Conservation (phyloP, 768 basidiomycete genomes). For the Calvatia gigantea region DNA sequence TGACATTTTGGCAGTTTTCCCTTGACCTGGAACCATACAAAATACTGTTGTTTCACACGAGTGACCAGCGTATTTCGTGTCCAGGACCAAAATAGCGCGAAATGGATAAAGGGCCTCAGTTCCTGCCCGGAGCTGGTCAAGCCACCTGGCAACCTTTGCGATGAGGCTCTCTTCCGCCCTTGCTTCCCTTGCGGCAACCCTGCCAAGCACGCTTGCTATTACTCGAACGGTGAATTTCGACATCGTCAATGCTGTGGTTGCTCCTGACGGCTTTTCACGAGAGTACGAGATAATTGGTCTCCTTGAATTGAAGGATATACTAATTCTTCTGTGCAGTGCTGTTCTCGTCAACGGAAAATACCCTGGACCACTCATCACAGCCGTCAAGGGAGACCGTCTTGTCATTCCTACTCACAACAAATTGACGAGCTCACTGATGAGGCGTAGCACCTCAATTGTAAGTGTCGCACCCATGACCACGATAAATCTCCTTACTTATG, state of each 20-base stretch:
- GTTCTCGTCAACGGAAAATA: conserved; percentile 23
- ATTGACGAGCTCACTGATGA: conserved; percentile 35
- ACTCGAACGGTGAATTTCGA: conserved; percentile 19
- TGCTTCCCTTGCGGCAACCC: neutral
- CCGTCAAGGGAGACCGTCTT: conserved; percentile 19
- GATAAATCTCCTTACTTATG: neutral
- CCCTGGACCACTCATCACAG: conserved; percentile 27
- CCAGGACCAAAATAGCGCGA: neutral
- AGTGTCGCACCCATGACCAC: conserved; percentile 7
- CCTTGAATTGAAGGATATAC: neutral
- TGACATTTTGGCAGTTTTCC: too few relatives aligned
- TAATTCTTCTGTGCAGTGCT: neutral
- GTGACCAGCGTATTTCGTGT: neutral
- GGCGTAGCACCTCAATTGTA: conserved; percentile 28
- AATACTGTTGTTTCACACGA: neutral
- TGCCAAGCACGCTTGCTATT: neutral
- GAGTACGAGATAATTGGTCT: conserved; percentile 5
- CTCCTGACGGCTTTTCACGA: conserved; percentile 48
- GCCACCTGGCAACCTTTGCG: neutral
- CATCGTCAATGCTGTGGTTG: conserved; percentile 38
- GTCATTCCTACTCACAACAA: conserved; percentile 20
- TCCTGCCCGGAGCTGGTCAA: neutral
- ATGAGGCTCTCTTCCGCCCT: neutral
- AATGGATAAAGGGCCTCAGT: neutral
- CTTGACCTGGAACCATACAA: too few relatives aligned